Evolutionary conservation across 2,329 filamentous ascomycete species (phyloP), one percentile per base, ranked within the genome.

Genomic region (Teratosphaeria epicoccoides): DNA sequence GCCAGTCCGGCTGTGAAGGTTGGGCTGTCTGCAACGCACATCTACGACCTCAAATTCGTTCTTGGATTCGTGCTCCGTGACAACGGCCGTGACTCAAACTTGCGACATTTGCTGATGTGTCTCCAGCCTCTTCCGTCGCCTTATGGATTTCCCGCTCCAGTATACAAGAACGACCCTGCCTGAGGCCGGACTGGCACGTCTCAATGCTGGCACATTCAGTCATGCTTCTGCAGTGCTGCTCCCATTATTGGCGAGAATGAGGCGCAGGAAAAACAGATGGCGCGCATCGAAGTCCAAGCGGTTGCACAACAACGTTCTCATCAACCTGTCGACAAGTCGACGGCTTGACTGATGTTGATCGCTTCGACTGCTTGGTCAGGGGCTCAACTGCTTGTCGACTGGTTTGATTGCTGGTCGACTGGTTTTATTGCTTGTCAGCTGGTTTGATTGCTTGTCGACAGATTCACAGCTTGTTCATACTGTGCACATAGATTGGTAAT

Each of bases 1-100:
- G 50, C 50, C 9, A 52, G 49, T 45, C 50, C 46, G 11, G 37
- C 46, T 25, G 25, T 52, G 24, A 24, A 24, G 20, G 50, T 52
- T 17, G 37, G 46, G n/a, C 17, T 45, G 9, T 46, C 37, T 6
- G 24, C 47, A 20, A 49, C 46, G 24, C 45, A 17, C 20, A 22
- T 47, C 24, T 47, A 47, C 45, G 28, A 29, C 11, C 24, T 47
- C 10, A 29, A 24, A 12, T 47, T 47, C 24, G 45, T 47, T 24
- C 24, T 47, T 14, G 45, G 45, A 5, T 33, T 47, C 23, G 45
- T 29, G 45, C 23, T 47, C 20, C 20, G 33, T 40, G 20, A 40
- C n/a, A 17, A 7, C 14, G 4, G n/a, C 9, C 20, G 4, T 6
- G 14, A 17, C n/a, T 40, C 33, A n/a, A 2, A 17, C 14, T 40